Evolutionary conservation across 805 yeast species (phyloP), one percentile per base, ranked within the genome.

Genomic region (Ogataea kodamae): DNA sequence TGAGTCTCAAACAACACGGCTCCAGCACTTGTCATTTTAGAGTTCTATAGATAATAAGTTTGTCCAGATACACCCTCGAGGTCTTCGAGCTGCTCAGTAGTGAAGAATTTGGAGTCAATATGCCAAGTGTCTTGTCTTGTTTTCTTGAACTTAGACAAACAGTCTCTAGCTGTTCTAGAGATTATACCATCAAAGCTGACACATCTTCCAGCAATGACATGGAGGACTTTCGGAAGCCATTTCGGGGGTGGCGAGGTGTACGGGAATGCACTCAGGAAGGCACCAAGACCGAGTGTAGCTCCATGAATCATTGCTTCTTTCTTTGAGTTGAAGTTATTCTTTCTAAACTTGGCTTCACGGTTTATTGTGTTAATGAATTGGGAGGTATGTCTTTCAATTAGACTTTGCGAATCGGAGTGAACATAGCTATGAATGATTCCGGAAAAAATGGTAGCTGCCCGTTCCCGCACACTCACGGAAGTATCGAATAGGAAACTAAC

Each of bases 81-180:
- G 54, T 87, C 96, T 52, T 87, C 92, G 31, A 88, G 65, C 58
- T 90, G 94, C 4, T 81, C 85, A 30, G 71, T 75, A 6, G 78
- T 76, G 56, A 90, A 92, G 9, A 72, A 76, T 45, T 68, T 68
- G 40, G 82, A 72, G 55, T 90, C 98, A 39, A 87, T 74, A 50
- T 85, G 95, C 98, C 98, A 90, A 0, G 97, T 87, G 50, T 90
- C 98, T 39, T 89, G 94, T 45, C 97, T 74, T 5, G 86, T 77
- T 64, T 88, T 88, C 57, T 89, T 90, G 64, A 92, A 92, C 43
- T 77, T 80, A 43, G 95, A 80, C 31, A 90, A 67, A 2, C 76
- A 72, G 19, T 78, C 79, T 57, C 90, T 90, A 5, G 96, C 94
- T 1, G 95, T 74, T 35, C 80, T 74, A 1, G 96, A 96, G 18